Percentiles rank a stretch among this genome's conserved stretches.
Conservation (phyloP, 352 stramenopile genomes). For the Globisporangium acanthophoron region DNA sequence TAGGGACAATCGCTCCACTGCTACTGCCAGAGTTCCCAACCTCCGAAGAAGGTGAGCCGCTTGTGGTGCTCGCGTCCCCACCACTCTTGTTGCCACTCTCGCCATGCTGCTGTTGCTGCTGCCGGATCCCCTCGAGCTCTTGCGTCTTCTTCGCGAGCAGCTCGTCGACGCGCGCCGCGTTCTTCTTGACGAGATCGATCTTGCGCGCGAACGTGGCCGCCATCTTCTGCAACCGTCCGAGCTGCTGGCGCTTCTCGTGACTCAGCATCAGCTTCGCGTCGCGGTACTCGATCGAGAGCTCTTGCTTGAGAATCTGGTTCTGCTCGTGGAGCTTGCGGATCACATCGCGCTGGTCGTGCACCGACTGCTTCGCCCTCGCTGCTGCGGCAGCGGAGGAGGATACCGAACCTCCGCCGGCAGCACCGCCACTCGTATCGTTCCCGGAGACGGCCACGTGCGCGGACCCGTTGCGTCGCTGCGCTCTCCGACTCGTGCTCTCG, state of each 20-base stretch:
- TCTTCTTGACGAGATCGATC: slow-evolving; percentile 33
- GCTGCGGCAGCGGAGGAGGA: background rate
- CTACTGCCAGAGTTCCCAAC: slow-evolving; percentile 2
- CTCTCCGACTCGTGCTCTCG: slow-evolving; percentile 2
- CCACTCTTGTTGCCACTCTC: slow-evolving; percentile 3
- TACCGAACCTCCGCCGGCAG: background rate
- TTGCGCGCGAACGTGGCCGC: slow-evolving; percentile 45
- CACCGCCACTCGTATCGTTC: slow-evolving; percentile 1
- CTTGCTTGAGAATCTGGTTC: slow-evolving; percentile 71
- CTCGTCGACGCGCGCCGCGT: slow-evolving; percentile 41
- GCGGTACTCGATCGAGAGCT: slow-evolving; percentile 63
- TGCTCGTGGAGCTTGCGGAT: slow-evolving; percentile 69
- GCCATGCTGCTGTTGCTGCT: slow-evolving; percentile 22
- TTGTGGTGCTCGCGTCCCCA: background rate
- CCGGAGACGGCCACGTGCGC: slow-evolving; percentile 4
- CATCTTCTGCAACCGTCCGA: slow-evolving; percentile 54
- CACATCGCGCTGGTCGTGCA: slow-evolving; percentile 62
- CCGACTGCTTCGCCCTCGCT: slow-evolving; percentile 35
- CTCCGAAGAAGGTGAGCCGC: slow-evolving; percentile 10
- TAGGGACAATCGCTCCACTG: slow-evolving; percentile 1
- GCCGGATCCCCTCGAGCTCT: slow-evolving; percentile 37
- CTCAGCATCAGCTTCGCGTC: slow-evolving; percentile 47
- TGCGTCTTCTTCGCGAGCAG: slow-evolving; percentile 36
- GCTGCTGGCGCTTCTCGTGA: slow-evolving; percentile 41
- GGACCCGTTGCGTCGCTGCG: background rate